Percentiles rank a stretch among this genome's conserved stretches.
phyloP scores from a whole-genome alignment of 805 yeast genomes.

The Myxozyma nipponensis region DNA sequence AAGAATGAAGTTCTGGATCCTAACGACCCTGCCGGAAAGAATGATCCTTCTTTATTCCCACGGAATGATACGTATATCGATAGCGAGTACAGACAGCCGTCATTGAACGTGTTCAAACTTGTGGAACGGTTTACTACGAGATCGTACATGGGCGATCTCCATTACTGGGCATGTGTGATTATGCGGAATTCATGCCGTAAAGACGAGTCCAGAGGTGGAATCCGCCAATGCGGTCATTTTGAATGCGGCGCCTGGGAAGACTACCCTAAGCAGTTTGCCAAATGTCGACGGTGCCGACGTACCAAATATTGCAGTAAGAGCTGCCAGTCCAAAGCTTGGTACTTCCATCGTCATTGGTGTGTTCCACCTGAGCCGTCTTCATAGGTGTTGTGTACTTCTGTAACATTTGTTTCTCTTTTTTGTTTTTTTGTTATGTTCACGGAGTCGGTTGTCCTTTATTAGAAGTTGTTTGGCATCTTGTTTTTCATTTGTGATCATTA shows the following conservation, averaged over 20 bases:
- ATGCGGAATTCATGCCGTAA: slow-evolving; percentile 94
- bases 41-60: slow-evolving; percentile 19
- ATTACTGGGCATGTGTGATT: slow-evolving; percentile 96
- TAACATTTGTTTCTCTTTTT: not conserved
- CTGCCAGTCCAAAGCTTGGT: slow-evolving; percentile 91
- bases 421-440: not conserved
- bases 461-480: too few species aligned
- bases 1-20: not conserved
- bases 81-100: slow-evolving; percentile 45
- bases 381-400: too few species aligned
- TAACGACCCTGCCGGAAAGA: slow-evolving; percentile 4
- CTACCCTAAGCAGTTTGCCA: slow-evolving; percentile 86
- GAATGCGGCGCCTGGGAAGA: slow-evolving; percentile 94
- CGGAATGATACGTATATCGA: slow-evolving; percentile 35
- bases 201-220: slow-evolving; percentile 81
- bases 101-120: slow-evolving; percentile 71
- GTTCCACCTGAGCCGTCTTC: slow-evolving; percentile 23
- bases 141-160: slow-evolving; percentile 70
- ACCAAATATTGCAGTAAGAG: slow-evolving; percentile 92
- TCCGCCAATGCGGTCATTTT: slow-evolving; percentile 90
- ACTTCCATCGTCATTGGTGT: slow-evolving; percentile 93
- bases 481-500: too few species aligned
- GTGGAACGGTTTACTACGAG: slow-evolving; percentile 85
- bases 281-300: slow-evolving; percentile 88
- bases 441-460: not conserved